Evolutionary conservation across 2,329 filamentous ascomycete species (phyloP).

Genomic region (Zasmidium cellare): DNA sequence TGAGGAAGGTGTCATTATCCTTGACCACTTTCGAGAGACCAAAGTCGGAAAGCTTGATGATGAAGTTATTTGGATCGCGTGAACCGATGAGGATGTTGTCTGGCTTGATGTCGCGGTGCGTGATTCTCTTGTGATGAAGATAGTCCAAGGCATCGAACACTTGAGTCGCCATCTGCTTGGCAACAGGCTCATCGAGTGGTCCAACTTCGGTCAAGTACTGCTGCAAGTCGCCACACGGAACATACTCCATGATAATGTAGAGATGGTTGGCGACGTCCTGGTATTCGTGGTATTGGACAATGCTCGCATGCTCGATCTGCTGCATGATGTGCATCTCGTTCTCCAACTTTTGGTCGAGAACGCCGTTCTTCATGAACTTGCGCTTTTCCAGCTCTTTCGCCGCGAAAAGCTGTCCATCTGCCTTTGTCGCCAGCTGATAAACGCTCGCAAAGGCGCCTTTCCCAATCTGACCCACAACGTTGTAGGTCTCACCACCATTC

Average conservation of each 20-base stretch:
- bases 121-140: slow-evolving; percentile 83
- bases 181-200: slow-evolving; percentile 65
- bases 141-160: slow-evolving; percentile 82
- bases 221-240: slow-evolving; percentile 79
- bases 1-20: slow-evolving; percentile 79
- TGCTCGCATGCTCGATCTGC: slow-evolving; percentile 77
- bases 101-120: slow-evolving; percentile 97
- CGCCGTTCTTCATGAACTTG: slow-evolving; percentile 87
- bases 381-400: slow-evolving; percentile 95
- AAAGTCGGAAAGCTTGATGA: slow-evolving; percentile 93
- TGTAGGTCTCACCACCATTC: slow-evolving; percentile 83
- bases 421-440: slow-evolving; percentile 84
- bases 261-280: slow-evolving; percentile 77
- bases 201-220: slow-evolving; percentile 65
- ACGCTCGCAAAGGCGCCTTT: slow-evolving; percentile 95
- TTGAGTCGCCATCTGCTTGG: slow-evolving; percentile 72
- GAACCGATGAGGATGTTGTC: slow-evolving; percentile 91
- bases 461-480: slow-evolving; percentile 77
- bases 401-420: slow-evolving; percentile 78
- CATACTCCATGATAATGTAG: slow-evolving; percentile 97
- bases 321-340: slow-evolving; percentile 98
- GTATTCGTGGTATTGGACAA: slow-evolving; percentile 88
- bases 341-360: slow-evolving; percentile 86
- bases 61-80: slow-evolving; percentile 61
- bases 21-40: slow-evolving; percentile 93